Percentiles rank a stretch among this genome's conserved stretches.
Conservation (phyloP, 2,329 filamentous ascomycete genomes). For the Alternaria metachromatica region DNA sequence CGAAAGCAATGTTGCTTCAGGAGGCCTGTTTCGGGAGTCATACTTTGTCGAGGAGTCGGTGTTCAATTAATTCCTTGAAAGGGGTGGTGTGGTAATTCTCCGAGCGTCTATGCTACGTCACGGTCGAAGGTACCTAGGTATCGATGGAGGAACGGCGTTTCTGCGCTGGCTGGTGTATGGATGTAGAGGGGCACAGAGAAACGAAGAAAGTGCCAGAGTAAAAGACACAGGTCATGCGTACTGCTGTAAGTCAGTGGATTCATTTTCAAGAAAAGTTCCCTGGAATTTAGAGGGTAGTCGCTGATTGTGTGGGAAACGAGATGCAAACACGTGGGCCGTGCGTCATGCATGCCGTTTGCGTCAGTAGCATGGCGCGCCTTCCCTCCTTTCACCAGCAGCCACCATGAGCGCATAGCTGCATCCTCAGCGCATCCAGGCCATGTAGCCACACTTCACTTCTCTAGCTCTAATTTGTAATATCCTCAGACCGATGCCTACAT, state of each 20-base stretch:
- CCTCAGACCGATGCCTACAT: slow-evolving; percentile 28
- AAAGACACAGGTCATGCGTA: not conserved
- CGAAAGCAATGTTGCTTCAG: not conserved
- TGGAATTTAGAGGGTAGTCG: not conserved
- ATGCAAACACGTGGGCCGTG: slow-evolving; percentile 23
- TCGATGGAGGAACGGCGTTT: not conserved
- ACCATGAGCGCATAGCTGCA: slow-evolving; percentile 18
- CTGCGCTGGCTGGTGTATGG: not conserved
- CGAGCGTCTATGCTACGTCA: not conserved
- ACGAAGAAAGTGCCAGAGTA: not conserved
- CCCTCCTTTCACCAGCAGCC: slow-evolving; percentile 14
- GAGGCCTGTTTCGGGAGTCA: not conserved
- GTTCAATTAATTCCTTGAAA: not conserved
- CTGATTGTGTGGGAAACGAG: slow-evolving; percentile 3
- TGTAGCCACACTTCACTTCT: slow-evolving; percentile 24
- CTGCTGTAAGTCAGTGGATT: not conserved
- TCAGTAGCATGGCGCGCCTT: slow-evolving; percentile 28
- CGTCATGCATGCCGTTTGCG: slow-evolving; percentile 24
- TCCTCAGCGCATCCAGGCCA: slow-evolving; percentile 15
- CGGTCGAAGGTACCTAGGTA: not conserved
- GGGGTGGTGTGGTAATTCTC: not conserved
- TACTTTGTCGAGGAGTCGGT: not conserved
- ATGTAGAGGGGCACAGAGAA: not conserved
- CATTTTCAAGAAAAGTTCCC: not conserved
- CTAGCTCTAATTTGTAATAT: slow-evolving; percentile 35